These are phyloP conservation scores for Metschnikowia proteae DNA, from an alignment of 805 yeast genomes.

Conservation along the genomic window DNA sequence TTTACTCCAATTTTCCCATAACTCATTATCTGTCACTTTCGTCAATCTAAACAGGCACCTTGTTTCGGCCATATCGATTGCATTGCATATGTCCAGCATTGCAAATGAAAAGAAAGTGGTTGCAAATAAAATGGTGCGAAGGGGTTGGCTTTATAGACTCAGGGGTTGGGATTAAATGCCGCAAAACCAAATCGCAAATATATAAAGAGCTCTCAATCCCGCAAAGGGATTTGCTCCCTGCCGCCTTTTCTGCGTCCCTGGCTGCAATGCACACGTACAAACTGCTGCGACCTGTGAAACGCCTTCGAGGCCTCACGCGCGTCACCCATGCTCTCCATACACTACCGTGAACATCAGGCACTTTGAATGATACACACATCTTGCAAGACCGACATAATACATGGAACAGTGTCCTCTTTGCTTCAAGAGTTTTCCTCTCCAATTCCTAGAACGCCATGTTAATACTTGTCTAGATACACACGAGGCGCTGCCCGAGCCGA, in stretches of 20 bases:
- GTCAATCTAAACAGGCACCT: no score
- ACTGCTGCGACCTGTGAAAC: background rate
- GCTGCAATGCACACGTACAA: background rate
- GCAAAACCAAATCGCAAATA: background rate
- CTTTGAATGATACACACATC: no score
- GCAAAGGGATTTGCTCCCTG: background rate
- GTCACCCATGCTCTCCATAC: background rate
- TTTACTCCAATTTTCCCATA: no score
- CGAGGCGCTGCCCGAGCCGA: constrained; percentile 13
- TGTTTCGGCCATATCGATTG: no score
- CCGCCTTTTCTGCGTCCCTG: background rate
- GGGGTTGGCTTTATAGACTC: background rate
- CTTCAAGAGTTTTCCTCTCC: constrained; percentile 20
- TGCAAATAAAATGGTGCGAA: background rate
- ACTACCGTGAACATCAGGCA: background rate
- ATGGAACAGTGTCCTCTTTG: constrained; percentile 37
- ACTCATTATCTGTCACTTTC: no score
- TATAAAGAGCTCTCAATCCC: background rate
- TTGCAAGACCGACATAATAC: background rate
- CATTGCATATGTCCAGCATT: no score
- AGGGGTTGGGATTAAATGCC: background rate
- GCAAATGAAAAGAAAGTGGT: background rate
- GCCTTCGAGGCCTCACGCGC: background rate
- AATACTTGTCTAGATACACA: constrained; percentile 37
- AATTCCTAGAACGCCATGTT: constrained; percentile 37